A percentile compares a stretch with the other conserved stretches of the same genome.
phyloP scores from a whole-genome alignment of 495 filamentous ascomycete genomes.

The Daldinia caldariorum region DNA sequence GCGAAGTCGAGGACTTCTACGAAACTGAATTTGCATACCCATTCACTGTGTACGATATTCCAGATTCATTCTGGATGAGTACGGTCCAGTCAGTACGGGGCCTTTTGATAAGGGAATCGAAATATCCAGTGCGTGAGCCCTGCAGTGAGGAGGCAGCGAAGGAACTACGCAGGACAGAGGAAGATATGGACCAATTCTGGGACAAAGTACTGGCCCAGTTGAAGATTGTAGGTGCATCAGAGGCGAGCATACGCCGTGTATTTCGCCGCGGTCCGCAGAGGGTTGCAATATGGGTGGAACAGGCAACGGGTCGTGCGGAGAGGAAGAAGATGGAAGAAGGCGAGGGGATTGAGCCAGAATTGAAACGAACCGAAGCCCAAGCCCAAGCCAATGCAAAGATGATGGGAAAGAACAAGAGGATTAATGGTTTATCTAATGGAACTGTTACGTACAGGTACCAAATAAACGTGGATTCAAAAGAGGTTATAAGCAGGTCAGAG shows the following conservation, averaged over 20 bases:
- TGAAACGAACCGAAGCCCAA: too few species aligned
- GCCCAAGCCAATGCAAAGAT: background rate
- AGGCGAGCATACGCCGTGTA: background rate
- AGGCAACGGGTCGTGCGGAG: background rate
- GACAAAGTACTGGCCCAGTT: background rate
- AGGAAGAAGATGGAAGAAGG: conserved; percentile 1
- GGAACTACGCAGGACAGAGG: background rate
- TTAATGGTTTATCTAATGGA: background rate
- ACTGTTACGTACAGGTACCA: background rate
- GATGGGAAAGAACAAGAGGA: background rate
- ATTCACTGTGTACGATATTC: background rate
- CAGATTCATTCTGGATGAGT: background rate
- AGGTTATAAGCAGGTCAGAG: background rate
- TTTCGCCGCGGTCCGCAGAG: background rate
- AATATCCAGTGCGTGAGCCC: background rate
- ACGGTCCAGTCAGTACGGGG: background rate
- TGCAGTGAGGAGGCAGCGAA: background rate
- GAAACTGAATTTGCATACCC: background rate
- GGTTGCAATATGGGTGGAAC: conserved; percentile 15
- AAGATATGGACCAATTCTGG: conserved; percentile 19
- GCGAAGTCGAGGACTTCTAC: background rate
- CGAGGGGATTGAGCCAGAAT: background rate
- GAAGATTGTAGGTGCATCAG: background rate
- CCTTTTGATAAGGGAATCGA: background rate
- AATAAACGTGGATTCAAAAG: background rate